A percentile compares a stretch with the other conserved stretches of the same genome.
Conservation (phyloP, 768 basidiomycete species). For the Cystofilobasidium macerans region DNA sequence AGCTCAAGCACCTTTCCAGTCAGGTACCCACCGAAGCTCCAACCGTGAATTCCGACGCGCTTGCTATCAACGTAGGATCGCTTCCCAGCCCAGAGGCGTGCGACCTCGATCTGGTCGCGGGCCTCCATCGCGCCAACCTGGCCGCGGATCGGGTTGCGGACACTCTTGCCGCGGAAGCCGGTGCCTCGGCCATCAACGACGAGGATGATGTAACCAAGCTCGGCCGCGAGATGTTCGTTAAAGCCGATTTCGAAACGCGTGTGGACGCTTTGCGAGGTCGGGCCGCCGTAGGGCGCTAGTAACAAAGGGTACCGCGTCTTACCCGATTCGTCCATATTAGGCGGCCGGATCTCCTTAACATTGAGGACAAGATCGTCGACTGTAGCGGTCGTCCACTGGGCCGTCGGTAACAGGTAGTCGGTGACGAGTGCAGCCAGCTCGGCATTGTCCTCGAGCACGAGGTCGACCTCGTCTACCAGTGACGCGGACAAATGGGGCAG, state of each 20-base stretch:
- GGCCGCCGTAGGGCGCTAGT: slow-evolving; percentile 90
- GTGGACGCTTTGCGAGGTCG: slow-evolving; percentile 67
- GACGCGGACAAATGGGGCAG: neutral
- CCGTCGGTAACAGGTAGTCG: neutral
- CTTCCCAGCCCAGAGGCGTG: slow-evolving; percentile 64
- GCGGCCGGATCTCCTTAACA: slow-evolving; percentile 80
- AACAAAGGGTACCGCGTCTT: slow-evolving; percentile 90
- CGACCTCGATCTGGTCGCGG: slow-evolving; percentile 77
- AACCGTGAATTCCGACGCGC: slow-evolving; percentile 93
- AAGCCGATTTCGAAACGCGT: slow-evolving; percentile 61
- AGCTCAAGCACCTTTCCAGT: slow-evolving; percentile 85
- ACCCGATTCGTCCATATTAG: slow-evolving; percentile 87
- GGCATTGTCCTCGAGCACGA: slow-evolving; percentile 61
- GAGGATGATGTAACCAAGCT: slow-evolving; percentile 72
- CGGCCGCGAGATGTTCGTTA: slow-evolving; percentile 74
- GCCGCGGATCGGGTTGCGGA: slow-evolving; percentile 69
- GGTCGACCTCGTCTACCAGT: slow-evolving; percentile 43
- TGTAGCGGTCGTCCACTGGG: slow-evolving; percentile 18
- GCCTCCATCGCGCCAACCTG: slow-evolving; percentile 85
- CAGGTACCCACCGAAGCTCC: slow-evolving; percentile 59
- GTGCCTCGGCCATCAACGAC: slow-evolving; percentile 88
- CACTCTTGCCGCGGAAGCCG: slow-evolving; percentile 70
- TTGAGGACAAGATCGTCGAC: slow-evolving; percentile 49
- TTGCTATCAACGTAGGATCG: slow-evolving; percentile 78
- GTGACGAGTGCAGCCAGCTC: slow-evolving; percentile 51